These are phyloP conservation scores for Colletotrichum lindemuthianum DNA, from an alignment of 2,329 filamentous ascomycete genomes.

Conservation along the genomic window DNA sequence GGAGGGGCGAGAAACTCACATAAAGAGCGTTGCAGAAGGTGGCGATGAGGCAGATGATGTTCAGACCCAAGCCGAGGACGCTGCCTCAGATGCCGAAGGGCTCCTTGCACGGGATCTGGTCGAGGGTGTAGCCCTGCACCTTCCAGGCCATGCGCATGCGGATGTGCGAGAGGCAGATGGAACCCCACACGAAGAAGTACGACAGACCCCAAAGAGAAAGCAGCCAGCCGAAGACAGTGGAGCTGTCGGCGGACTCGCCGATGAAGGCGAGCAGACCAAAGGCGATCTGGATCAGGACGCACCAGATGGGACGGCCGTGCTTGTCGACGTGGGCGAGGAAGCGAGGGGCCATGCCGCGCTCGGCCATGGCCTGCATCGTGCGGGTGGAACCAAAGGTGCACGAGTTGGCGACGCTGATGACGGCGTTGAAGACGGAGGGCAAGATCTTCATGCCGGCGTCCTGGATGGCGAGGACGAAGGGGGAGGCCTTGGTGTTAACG, in stretches of 20 bases:
- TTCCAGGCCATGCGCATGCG: slow-evolving; percentile 72
- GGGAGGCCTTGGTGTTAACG: slow-evolving; percentile 56
- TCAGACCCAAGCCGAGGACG: slow-evolving; percentile 74
- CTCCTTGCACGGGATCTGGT: slow-evolving; percentile 59
- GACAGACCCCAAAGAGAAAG: slow-evolving; percentile 77
- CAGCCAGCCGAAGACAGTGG: slow-evolving; percentile 70
- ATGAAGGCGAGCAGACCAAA: slow-evolving; percentile 71
- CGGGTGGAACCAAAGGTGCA: slow-evolving; percentile 61
- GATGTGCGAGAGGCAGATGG: slow-evolving; percentile 72
- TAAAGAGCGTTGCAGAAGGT: slow-evolving; percentile 77
- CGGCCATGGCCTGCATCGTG: slow-evolving; percentile 61
- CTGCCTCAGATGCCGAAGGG: slow-evolving; percentile 72
- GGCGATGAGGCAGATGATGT: slow-evolving; percentile 74
- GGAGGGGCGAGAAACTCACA: slow-evolving; percentile 42
- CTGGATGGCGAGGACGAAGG: slow-evolving; percentile 62
- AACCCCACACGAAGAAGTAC: slow-evolving; percentile 81
- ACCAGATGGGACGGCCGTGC: slow-evolving; percentile 67
- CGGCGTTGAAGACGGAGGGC: slow-evolving; percentile 63
- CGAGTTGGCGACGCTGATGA: slow-evolving; percentile 63
- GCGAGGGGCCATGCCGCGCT: slow-evolving; percentile 62
- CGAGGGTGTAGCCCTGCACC: slow-evolving; percentile 62
- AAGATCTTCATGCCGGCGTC: slow-evolving; percentile 60
- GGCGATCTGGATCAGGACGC: slow-evolving; percentile 61
- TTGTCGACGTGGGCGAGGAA: slow-evolving; percentile 70
- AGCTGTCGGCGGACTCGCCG: slow-evolving; percentile 42